These are phyloP conservation scores for Litsea cubeba DNA, from an alignment of 164 flowering plant species.

Conservation along the genomic window DNA sequence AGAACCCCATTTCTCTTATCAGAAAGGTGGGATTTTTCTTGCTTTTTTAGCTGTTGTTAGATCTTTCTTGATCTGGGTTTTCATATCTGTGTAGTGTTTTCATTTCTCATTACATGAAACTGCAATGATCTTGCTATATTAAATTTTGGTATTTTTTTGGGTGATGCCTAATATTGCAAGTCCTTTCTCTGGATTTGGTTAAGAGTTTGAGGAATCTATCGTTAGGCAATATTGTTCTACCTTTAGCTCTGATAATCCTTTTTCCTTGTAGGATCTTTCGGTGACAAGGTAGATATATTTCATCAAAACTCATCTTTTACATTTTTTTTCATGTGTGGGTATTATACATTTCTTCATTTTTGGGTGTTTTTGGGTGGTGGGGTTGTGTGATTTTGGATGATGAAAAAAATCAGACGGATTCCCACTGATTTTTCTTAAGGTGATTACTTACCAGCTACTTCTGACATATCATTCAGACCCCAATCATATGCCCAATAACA, in stretches of 20 bases:
- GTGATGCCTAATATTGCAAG: conserved; percentile 21
- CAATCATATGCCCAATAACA: neutral
- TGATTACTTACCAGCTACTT: conserved; percentile 31
- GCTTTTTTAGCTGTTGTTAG: too few species aligned
- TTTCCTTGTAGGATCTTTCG: conserved; percentile 15
- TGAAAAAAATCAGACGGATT: conserved; percentile 54
- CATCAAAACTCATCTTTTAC: neutral
- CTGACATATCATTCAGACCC: conserved; percentile 17
- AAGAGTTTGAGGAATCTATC: conserved; percentile 16
- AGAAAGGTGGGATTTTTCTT: too few species aligned
- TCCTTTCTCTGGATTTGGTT: conserved; percentile 7
- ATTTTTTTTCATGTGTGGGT: neutral
- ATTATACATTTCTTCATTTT: neutral
- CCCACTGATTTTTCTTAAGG: conserved; percentile 36
- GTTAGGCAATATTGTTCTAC: conserved; percentile 19
- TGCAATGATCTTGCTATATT: too few species aligned
- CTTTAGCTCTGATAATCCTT: conserved; percentile 23
- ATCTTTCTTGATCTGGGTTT: too few species aligned
- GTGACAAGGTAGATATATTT: conserved; percentile 24
- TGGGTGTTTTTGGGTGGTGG: neutral
- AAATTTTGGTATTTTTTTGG: neutral
- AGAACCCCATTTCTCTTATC: too few species aligned
- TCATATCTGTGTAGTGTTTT: too few species aligned
- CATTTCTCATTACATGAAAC: too few species aligned
- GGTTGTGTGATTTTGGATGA: conserved; percentile 25